Evolutionary conservation across 306 rosid species (phyloP).

Genomic region (Cicer cuneatum): DNA sequence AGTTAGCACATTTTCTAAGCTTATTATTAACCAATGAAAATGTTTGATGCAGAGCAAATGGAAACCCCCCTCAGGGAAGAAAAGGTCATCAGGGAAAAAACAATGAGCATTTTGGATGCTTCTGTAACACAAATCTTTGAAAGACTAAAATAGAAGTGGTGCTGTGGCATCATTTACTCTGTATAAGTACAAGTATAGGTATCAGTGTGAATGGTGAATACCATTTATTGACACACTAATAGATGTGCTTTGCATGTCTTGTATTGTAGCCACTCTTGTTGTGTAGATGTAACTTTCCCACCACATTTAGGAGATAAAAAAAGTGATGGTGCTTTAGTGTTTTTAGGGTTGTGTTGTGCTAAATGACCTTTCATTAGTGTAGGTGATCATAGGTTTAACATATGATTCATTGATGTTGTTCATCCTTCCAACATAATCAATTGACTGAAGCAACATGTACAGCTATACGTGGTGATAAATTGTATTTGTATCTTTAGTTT

Average conservation of each 20-base stretch:
- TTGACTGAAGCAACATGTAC: constrained; percentile 65
- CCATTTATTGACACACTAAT: constrained; percentile 51
- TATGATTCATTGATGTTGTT: constrained; percentile 58
- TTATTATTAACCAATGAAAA: constrained; percentile 13
- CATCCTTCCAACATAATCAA: constrained; percentile 48
- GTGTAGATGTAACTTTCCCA: constrained; percentile 65
- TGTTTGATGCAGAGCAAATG: constrained; percentile 74
- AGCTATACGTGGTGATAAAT: constrained; percentile 67
- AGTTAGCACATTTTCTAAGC: constrained; percentile 5
- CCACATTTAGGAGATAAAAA: constrained; percentile 52
- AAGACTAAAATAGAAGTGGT: constrained; percentile 34
- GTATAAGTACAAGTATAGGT: constrained; percentile 39
- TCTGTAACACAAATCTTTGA: constrained; percentile 28
- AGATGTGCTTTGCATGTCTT: constrained; percentile 43
- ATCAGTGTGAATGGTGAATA: constrained; percentile 45
- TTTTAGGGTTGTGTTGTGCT: constrained; percentile 46
- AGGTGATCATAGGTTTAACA: constrained; percentile 62
- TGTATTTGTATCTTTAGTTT: constrained; percentile 51
- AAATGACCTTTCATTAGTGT: constrained; percentile 55
- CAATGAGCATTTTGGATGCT: constrained; percentile 47
- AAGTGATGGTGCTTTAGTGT: constrained; percentile 45
- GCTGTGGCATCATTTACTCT: constrained; percentile 45
- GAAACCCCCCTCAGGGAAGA: constrained; percentile 70
- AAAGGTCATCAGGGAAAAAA: constrained; percentile 53
- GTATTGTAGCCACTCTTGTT: constrained; percentile 47